Evolutionary conservation across 768 basidiomycete genomes (phyloP).

Genomic region (Kwoniella mangroviensis): DNA sequence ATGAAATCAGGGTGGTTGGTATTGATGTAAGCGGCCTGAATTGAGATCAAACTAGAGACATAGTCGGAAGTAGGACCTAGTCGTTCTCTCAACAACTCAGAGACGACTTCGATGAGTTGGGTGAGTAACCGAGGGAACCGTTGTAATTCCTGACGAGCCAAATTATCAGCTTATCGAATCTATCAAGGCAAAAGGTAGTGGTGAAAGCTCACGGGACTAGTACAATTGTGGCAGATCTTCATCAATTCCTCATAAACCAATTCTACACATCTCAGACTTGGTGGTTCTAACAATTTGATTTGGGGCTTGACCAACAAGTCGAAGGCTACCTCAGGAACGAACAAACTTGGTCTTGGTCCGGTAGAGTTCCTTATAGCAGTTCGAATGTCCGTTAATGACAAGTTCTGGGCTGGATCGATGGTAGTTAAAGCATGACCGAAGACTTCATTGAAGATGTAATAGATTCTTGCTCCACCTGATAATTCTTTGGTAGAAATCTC

Average conservation of each 20-base stretch:
- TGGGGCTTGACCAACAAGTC: conserved; percentile 97
- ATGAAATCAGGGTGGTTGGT: conserved; percentile 97
- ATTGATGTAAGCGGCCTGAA: conserved; percentile 99
- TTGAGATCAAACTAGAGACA: conserved; percentile 90
- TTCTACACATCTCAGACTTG: conserved; percentile 93
- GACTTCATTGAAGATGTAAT: conserved; percentile 99
- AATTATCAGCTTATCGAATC: conserved; percentile 5
- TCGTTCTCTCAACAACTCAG: conserved; percentile 90
- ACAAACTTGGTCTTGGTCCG: conserved; percentile 91
- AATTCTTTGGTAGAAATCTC: conserved; percentile 98
- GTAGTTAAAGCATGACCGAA: conserved; percentile 89
- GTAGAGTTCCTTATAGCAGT: conserved; percentile 99
- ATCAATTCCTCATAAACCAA: conserved; percentile 98
- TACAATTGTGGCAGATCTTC: conserved; percentile 99
- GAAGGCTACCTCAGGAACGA: conserved; percentile 96
- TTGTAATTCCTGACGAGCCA: conserved; percentile 75
- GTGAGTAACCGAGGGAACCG: conserved; percentile 92
- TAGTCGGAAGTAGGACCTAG: conserved; percentile 97
- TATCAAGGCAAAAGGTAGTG: not conserved
- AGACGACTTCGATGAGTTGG: conserved; percentile 94
- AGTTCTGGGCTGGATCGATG: conserved; percentile 86
- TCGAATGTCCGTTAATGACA: conserved; percentile 92
- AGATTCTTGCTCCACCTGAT: conserved; percentile 95
- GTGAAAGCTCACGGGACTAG: conserved; percentile 70
- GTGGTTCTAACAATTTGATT: conserved; percentile 92